Evolutionary conservation across 306 rosid species (phyloP).

Genomic region (Heteromeles arbutifolia): DNA sequence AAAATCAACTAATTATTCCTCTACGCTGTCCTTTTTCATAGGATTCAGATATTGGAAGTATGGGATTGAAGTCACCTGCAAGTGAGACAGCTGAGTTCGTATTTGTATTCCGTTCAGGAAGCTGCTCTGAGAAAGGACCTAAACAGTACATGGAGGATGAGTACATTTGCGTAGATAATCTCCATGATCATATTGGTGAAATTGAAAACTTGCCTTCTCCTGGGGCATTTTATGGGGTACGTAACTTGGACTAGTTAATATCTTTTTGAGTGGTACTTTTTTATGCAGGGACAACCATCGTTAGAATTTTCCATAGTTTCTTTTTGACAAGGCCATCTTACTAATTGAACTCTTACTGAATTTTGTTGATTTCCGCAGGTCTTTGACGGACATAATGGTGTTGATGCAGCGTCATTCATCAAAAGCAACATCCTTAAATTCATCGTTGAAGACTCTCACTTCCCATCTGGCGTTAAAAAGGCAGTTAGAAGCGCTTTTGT

Average conservation of each 20-base stretch:
- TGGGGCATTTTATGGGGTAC: constrained; percentile 68
- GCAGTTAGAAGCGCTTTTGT: constrained; percentile 45
- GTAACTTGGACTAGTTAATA: constrained; percentile 13
- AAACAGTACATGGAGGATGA: constrained; percentile 73
- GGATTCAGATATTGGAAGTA: constrained; percentile 34
- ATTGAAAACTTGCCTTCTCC: constrained; percentile 28
- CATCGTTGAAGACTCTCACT: constrained; percentile 42
- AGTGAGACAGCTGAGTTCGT: constrained; percentile 35
- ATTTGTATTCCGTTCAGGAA: constrained; percentile 43
- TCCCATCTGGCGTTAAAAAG: constrained; percentile 32
- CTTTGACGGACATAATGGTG: constrained; percentile 68
- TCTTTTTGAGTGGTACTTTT: neutral
- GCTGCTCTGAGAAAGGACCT: constrained; percentile 57
- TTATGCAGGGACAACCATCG: neutral
- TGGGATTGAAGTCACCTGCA: constrained; percentile 27
- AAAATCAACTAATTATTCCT: neutral
- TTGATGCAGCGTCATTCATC: constrained; percentile 52
- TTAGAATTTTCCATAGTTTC: neutral
- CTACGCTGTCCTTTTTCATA: constrained; percentile 9
- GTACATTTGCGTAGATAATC: constrained; percentile 39
- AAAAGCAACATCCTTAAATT: constrained; percentile 44
- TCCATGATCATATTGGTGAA: constrained; percentile 20
- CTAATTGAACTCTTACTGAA: neutral
- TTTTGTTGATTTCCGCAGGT: constrained; percentile 30
- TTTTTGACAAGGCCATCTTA: neutral